A percentile compares a stretch with the other conserved stretches of the same genome.
Conservation (phyloP, 2,329 filamentous ascomycete genomes). For the Corniculantispora saksenae region DNA sequence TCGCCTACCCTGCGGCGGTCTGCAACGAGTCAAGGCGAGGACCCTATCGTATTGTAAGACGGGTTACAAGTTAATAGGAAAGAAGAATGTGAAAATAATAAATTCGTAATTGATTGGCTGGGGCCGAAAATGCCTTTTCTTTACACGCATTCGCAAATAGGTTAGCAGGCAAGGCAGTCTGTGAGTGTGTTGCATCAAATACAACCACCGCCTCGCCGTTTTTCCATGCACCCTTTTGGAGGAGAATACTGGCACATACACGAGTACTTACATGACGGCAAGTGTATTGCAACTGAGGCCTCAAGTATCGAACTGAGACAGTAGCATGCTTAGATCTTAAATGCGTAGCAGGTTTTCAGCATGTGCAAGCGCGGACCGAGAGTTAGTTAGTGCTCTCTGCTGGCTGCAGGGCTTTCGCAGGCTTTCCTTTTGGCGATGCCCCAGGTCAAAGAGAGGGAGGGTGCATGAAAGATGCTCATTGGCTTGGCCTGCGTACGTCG, state of each 20-base stretch:
- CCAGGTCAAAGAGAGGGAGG: neutral
- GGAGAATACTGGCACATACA: neutral
- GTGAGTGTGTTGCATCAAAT: neutral
- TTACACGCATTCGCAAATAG: neutral
- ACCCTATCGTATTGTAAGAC: conserved; percentile 1
- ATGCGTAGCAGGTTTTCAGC: neutral
- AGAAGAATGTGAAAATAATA: neutral
- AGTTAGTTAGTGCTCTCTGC: neutral
- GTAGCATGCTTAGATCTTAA: neutral
- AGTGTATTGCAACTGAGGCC: neutral
- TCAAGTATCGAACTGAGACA: conserved; percentile 6
- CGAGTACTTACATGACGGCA: too few species aligned
- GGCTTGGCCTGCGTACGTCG: neutral
- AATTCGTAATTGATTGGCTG: neutral
- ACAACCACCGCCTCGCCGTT: neutral
- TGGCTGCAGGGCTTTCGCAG: neutral
- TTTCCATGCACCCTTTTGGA: neutral
- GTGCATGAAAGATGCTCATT: neutral
- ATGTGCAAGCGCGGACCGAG: neutral
- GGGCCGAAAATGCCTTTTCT: neutral
- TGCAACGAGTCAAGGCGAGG: neutral
- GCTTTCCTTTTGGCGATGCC: neutral
- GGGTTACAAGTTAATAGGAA: neutral
- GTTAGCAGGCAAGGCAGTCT: neutral
- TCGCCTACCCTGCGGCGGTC: neutral